Conservation (phyloP, 2,329 filamentous ascomycete genomes). For the Alternaria burnsii region DNA sequence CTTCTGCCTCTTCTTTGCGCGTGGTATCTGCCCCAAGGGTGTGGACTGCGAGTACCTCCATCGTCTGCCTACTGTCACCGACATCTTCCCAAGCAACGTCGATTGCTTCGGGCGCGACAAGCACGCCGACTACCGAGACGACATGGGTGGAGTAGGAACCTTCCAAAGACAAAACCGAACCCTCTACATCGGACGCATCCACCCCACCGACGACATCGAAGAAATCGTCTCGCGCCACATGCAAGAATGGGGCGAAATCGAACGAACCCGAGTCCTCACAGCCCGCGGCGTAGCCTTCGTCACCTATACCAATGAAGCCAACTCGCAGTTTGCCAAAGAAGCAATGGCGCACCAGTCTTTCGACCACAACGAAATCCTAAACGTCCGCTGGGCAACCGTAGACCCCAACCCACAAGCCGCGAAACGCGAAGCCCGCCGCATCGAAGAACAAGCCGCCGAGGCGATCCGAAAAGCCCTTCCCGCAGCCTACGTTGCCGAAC, state of each 20-base stretch:
- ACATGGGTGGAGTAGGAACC: conserved; percentile 96
- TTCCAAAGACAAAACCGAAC: conserved; percentile 96
- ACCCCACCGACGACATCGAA: conserved; percentile 96
- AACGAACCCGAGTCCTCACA: conserved; percentile 87
- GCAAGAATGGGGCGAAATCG: conserved; percentile 93
- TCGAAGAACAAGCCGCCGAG: conserved; percentile 96
- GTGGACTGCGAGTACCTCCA: conserved; percentile 95
- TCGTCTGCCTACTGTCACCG: conserved; percentile 83
- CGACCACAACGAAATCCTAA: conserved; percentile 90
- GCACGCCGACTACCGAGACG: conserved; percentile 89
- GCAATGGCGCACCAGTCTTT: conserved; percentile 95
- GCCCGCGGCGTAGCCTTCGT: conserved; percentile 91
- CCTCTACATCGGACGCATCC: conserved; percentile 90
- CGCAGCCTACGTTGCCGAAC: conserved; percentile 88
- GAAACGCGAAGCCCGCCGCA: conserved; percentile 83
- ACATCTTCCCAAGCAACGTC: conserved; percentile 91
- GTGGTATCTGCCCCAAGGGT: conserved; percentile 83
- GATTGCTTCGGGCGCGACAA: conserved; percentile 97
- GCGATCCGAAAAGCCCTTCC: conserved; percentile 88
- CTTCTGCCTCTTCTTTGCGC: conserved; percentile 91
- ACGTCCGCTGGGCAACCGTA: conserved; percentile 95
- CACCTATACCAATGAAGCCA: conserved; percentile 85
- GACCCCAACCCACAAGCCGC: conserved; percentile 96
- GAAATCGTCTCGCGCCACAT: conserved; percentile 95
- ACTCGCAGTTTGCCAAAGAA: conserved; percentile 65